phyloP scores from a whole-genome alignment of 768 basidiomycete genomes.

The Collybiopsis luxurians region DNA sequence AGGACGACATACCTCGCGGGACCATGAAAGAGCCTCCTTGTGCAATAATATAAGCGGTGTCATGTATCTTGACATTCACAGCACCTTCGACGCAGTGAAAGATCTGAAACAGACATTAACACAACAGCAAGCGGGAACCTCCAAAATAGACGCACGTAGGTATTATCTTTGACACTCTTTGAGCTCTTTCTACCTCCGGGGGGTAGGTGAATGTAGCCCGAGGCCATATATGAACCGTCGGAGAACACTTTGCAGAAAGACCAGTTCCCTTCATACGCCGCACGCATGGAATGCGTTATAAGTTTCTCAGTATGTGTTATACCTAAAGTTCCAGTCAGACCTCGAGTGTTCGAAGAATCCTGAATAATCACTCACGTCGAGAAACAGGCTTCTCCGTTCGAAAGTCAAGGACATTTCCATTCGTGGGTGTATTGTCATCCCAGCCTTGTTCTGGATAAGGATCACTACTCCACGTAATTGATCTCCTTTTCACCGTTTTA shows the following conservation, averaged over 20 bases:
- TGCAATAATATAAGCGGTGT: conserved; percentile 73
- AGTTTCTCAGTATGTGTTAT: conserved; percentile 57
- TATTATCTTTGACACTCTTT: conserved; percentile 85
- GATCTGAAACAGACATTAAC: conserved; percentile 25
- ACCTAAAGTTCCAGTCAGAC: conserved; percentile 34
- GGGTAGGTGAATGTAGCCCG: conserved; percentile 64
- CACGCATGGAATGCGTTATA: conserved; percentile 43
- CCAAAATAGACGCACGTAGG: conserved; percentile 58
- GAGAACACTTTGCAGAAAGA: conserved; percentile 72
- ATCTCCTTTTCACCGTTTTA: neutral
- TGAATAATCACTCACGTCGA: conserved; percentile 43
- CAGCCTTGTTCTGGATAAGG: conserved; percentile 2
- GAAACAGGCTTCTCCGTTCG: conserved; percentile 45
- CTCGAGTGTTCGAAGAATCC: neutral
- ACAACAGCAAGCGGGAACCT: conserved; percentile 17
- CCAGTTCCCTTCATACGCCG: conserved; percentile 51
- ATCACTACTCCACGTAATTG: neutral
- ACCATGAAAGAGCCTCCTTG: conserved; percentile 88
- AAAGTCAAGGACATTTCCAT: conserved; percentile 58
- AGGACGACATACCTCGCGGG: conserved; percentile 64
- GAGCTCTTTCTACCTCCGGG: conserved; percentile 55
- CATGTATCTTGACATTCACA: conserved; percentile 81
- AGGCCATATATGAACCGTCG: conserved; percentile 70
- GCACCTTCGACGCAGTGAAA: conserved; percentile 83
- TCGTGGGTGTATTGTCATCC: conserved; percentile 18